A percentile compares a stretch with the other conserved stretches of the same genome.
phyloP scores from a whole-genome alignment of 2,329 filamentous ascomycete species.

The Hansfordia pulvinata region DNA sequence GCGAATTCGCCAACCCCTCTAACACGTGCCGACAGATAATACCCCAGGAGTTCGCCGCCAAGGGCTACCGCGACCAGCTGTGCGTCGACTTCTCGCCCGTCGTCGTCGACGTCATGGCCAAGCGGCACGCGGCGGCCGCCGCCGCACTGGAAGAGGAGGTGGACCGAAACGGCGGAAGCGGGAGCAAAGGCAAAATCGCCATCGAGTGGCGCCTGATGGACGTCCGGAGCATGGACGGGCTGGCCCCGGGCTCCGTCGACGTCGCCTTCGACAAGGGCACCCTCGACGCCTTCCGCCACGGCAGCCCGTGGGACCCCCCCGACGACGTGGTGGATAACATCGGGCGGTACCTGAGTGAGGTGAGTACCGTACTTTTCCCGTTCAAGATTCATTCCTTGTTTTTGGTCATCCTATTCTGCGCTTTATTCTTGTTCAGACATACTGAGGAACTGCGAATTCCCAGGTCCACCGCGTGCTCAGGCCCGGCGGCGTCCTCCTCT shows the following conservation, averaged over 20 bases:
- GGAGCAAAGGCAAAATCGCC: too few relatives aligned
- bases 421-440: slow-evolving; percentile 1
- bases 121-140: slow-evolving; percentile 20
- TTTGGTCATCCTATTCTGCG: neutral
- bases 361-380: slow-evolving; percentile 11
- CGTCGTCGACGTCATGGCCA: slow-evolving; percentile 37
- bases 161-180: too few relatives aligned
- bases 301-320: slow-evolving; percentile 37
- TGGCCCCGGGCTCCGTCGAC: slow-evolving; percentile 28
- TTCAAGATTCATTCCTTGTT: too few relatives aligned
- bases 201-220: slow-evolving; percentile 38
- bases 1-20: slow-evolving; percentile 1
- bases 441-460: slow-evolving; percentile 3
- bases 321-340: slow-evolving; percentile 32
- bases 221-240: slow-evolving; percentile 30
- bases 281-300: slow-evolving; percentile 40
- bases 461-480: slow-evolving; percentile 33
- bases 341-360: slow-evolving; percentile 33
- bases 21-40: slow-evolving; percentile 35
- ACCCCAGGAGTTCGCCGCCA: slow-evolving; percentile 28
- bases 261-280: slow-evolving; percentile 45
- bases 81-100: slow-evolving; percentile 43
- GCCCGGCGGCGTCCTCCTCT: slow-evolving; percentile 32
- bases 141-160: too few relatives aligned
- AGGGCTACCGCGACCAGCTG: slow-evolving; percentile 35